These are phyloP conservation scores for Malus asiatica DNA, from an alignment of 306 rosid genomes.

Conservation along the genomic window DNA sequence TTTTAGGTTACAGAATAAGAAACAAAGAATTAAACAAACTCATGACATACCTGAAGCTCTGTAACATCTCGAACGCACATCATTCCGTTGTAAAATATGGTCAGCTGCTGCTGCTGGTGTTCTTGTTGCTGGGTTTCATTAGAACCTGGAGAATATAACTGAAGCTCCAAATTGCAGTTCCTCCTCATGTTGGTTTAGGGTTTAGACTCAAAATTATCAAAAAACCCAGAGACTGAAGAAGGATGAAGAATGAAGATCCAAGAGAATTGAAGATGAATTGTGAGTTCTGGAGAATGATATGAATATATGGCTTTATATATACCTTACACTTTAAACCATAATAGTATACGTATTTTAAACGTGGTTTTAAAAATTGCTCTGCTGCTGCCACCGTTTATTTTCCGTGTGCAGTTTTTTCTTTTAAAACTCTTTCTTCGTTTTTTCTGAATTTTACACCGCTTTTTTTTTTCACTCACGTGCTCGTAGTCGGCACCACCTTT, in stretches of 20 bases:
- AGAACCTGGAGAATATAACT: conserved; percentile 16
- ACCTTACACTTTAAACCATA: too few relatives aligned
- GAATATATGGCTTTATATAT: neutral
- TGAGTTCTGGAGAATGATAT: neutral
- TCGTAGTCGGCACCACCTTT: neutral
- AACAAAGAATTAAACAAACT: neutral
- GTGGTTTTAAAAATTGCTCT: neutral
- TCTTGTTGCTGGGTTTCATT: neutral
- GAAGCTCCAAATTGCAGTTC: conserved; percentile 62
- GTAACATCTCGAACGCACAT: conserved; percentile 68
- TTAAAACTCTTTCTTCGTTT: neutral
- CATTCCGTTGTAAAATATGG: conserved; percentile 62
- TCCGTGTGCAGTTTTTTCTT: neutral
- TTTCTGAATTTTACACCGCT: neutral
- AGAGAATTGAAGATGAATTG: neutral
- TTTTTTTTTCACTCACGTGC: neutral
- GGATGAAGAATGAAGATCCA: neutral
- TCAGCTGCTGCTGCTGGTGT: conserved; percentile 11
- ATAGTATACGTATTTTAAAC: neutral
- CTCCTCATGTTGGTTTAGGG: conserved; percentile 33
- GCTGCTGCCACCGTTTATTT: too few relatives aligned
- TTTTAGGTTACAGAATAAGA: neutral
- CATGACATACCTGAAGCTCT: conserved; percentile 48
- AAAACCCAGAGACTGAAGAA: neutral
- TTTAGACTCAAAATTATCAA: neutral